Percentiles rank a stretch among this genome's conserved stretches.
Evolutionary conservation across 129 eudicot genomes (phyloP).

Genomic region (Helianthus annuus): DNA sequence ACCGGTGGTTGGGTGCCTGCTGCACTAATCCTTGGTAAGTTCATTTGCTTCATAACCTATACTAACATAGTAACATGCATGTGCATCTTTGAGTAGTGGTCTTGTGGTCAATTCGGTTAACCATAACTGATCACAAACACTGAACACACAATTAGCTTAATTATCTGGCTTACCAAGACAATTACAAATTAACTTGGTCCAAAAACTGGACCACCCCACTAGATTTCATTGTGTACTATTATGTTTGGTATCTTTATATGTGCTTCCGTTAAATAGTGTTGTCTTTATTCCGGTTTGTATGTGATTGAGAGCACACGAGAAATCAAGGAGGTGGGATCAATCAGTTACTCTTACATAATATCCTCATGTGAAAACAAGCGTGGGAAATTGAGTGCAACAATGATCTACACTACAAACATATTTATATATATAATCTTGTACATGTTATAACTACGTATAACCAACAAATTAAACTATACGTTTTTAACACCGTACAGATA

Average conservation of each 20-base stretch:
- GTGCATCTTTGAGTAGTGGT: slow-evolving; percentile 4
- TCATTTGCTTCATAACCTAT: slow-evolving; percentile 1
- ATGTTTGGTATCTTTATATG: slow-evolving; percentile 25
- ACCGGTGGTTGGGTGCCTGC: slow-evolving; percentile 98
- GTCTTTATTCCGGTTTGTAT: neutral
- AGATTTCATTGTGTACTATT: slow-evolving; percentile 18
- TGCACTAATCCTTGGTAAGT: slow-evolving; percentile 83
- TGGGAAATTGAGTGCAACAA: too few relatives aligned
- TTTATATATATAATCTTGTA: too few relatives aligned
- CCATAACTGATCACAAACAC: slow-evolving; percentile 11
- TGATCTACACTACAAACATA: too few relatives aligned
- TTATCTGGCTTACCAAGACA: too few relatives aligned
- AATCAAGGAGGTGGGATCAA: too few relatives aligned
- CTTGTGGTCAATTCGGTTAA: slow-evolving; percentile 9
- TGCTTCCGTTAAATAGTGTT: slow-evolving; percentile 4
- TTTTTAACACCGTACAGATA: too few relatives aligned
- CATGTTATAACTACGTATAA: too few relatives aligned
- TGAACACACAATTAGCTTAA: slow-evolving; percentile 5
- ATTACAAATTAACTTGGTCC: neutral
- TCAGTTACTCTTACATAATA: too few relatives aligned
- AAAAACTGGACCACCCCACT: slow-evolving; percentile 25
- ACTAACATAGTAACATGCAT: neutral
- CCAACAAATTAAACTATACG: too few relatives aligned
- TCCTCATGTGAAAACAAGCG: too few relatives aligned
- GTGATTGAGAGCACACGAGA: too few relatives aligned